A percentile compares a stretch with the other conserved stretches of the same genome.
Evolutionary conservation across 441 rosid species (phyloP).

Genomic region (Gossypium gossypioides): DNA sequence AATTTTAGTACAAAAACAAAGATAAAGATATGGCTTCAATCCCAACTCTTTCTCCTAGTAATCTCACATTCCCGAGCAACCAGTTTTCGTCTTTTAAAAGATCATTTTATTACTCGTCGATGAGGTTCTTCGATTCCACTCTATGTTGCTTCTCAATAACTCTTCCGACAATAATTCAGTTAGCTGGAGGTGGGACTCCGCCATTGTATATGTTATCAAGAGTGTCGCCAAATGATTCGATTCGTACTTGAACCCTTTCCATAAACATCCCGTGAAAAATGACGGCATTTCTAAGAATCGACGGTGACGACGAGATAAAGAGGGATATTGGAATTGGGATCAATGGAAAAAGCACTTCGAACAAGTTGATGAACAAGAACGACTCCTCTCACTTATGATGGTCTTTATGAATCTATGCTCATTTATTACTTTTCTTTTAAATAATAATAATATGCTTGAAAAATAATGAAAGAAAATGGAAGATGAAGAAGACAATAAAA

Average conservation of each 20-base stretch:
- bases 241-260: slow-evolving; percentile 30
- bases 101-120: slow-evolving; percentile 35
- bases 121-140: slow-evolving; percentile 28
- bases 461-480: no score
- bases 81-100: slow-evolving; percentile 26
- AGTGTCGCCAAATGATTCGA: slow-evolving; percentile 48
- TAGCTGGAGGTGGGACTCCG: slow-evolving; percentile 45
- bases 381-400: slow-evolving; percentile 59
- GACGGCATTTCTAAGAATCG: slow-evolving; percentile 4
- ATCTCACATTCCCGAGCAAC: slow-evolving; percentile 27
- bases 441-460: no score
- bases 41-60: slow-evolving; percentile 38
- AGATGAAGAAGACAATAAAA: no score
- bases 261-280: neutral
- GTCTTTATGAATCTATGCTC: slow-evolving; percentile 23
- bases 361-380: slow-evolving; percentile 71
- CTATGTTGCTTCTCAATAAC: slow-evolving; percentile 40
- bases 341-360: slow-evolving; percentile 86
- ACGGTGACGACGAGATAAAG: slow-evolving; percentile 8
- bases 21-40: slow-evolving; percentile 38
- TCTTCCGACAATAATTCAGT: slow-evolving; percentile 16
- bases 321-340: slow-evolving; percentile 75
- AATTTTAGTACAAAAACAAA: neutral
- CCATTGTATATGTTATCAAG: slow-evolving; percentile 43
- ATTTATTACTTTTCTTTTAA: neutral